Evolutionary conservation across 1,284 basidiomycete genomes (phyloP).

Genomic region (Leccinum huronense): DNA sequence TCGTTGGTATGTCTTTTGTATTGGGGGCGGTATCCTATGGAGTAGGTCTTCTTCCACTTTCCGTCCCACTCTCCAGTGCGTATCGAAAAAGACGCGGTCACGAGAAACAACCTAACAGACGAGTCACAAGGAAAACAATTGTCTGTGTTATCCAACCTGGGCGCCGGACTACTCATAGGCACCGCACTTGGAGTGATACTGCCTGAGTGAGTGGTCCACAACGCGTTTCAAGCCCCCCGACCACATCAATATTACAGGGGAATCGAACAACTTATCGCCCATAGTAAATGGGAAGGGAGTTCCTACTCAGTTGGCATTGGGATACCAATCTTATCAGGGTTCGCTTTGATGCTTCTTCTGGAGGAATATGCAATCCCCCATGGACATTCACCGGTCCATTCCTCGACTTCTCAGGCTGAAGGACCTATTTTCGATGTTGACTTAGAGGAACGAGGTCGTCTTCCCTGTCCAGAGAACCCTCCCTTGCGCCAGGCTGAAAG

Average conservation of each 20-base stretch:
- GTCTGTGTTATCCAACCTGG: conserved; percentile 64
- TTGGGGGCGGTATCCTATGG: conserved; percentile 73
- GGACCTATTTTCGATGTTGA: conserved; percentile 22
- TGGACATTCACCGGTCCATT: conserved; percentile 34
- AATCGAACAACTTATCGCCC: conserved; percentile 50
- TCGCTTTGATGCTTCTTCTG: conserved; percentile 80
- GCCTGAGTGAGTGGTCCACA: conserved; percentile 66
- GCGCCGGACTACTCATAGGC: conserved; percentile 85
- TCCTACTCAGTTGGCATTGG: conserved; percentile 54
- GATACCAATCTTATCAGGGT: conserved; percentile 74
- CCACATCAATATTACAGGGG: conserved; percentile 44
- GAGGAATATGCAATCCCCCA: conserved; percentile 60
- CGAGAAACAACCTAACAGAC: conserved; percentile 14
- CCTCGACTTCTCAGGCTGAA: conserved; percentile 21
- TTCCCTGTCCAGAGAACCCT: conserved; percentile 16
- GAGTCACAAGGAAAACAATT: conserved; percentile 49
- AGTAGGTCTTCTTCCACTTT: conserved; percentile 73
- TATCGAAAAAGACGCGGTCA: conserved; percentile 18
- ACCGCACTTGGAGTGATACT: conserved; percentile 89
- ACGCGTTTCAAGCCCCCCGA: not conserved
- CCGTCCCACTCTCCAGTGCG: conserved; percentile 74
- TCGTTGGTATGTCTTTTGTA: conserved; percentile 63
- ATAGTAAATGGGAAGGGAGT: conserved; percentile 34
- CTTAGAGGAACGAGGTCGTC: conserved; percentile 35
- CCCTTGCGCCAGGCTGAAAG: conserved; percentile 10